phyloP scores from a whole-genome alignment of 345 rosid genomes.

The Rubroshorea leprosula region DNA sequence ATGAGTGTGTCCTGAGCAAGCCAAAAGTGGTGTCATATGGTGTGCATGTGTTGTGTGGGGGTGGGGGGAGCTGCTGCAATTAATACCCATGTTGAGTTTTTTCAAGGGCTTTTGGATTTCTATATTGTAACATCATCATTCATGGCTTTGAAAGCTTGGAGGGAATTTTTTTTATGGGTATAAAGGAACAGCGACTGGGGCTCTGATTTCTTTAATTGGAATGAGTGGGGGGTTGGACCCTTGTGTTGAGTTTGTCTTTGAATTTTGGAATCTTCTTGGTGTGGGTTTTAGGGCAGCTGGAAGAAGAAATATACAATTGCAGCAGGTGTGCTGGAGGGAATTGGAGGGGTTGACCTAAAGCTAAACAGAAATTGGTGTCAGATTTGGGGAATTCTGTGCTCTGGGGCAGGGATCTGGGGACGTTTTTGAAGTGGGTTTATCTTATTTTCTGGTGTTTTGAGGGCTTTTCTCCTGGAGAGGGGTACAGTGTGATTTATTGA shows the following conservation, averaged over 20 bases:
- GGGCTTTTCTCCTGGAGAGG: conserved; percentile 11
- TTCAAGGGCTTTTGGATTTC: conserved; percentile 23
- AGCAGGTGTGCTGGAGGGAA: not conserved
- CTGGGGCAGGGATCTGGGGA: conserved; percentile 12
- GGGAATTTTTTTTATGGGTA: conserved; percentile 16
- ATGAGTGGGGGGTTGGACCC: conserved; percentile 31
- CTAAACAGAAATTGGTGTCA: conserved; percentile 11
- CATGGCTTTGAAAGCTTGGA: conserved; percentile 19
- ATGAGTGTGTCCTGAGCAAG: conserved; percentile 55
- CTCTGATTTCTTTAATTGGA: conserved; percentile 27
- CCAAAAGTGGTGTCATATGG: conserved; percentile 59
- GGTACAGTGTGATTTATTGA: conserved; percentile 6
- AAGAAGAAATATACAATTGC: not conserved
- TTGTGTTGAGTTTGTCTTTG: conserved; percentile 14
- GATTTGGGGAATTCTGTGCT: conserved; percentile 19
- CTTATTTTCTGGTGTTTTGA: conserved; percentile 20
- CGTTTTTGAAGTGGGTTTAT: conserved; percentile 23
- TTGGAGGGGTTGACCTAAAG: conserved; percentile 39
- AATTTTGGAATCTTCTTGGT: conserved; percentile 30
- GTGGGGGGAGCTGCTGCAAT: conserved; percentile 16
- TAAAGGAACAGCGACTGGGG: conserved; percentile 10
- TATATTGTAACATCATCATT: conserved; percentile 17
- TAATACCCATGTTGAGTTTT: conserved; percentile 27
- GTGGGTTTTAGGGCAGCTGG: conserved; percentile 18
- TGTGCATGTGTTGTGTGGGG: conserved; percentile 27